Conservation (phyloP, 352 stramenopile species). For the Pythium myriotylum region DNA sequence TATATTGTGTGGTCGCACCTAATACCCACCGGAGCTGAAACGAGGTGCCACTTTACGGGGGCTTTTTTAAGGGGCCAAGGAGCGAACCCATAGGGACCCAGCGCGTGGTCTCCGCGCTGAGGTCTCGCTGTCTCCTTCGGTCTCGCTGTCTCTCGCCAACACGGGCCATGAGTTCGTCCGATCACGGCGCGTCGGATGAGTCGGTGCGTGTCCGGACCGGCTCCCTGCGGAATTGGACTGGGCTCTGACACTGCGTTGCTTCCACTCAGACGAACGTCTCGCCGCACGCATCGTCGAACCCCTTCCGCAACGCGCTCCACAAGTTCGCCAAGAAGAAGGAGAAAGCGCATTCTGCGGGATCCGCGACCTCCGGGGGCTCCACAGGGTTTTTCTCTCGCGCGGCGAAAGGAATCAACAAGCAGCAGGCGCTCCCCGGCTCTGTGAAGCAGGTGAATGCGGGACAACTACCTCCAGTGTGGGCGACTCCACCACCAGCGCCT, state of each 20-base stretch:
- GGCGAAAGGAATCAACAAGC: conserved; percentile 34
- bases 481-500: conserved; percentile 57
- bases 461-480: conserved; percentile 79
- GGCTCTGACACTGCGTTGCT: neutral
- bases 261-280: conserved; percentile 27
- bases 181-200: neutral
- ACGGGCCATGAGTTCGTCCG: neutral
- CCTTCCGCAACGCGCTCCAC: conserved; percentile 78
- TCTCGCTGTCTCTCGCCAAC: neutral
- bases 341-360: conserved; percentile 20
- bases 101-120: neutral
- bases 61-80: neutral
- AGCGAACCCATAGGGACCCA: neutral
- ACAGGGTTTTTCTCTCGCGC: conserved; percentile 72
- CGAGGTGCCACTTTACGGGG: conserved; percentile 1
- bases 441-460: conserved; percentile 75
- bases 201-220: neutral
- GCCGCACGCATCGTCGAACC: conserved; percentile 50
- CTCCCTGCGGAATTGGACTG: neutral
- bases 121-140: neutral
- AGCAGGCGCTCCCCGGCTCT: conserved; percentile 62
- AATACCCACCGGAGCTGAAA: neutral
- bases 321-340: conserved; percentile 87
- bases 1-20: neutral
- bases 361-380: conserved; percentile 45